Percentiles rank a stretch among this genome's conserved stretches.
Conservation (phyloP, 768 basidiomycete genomes). For the Pulveroboletus sp. region DNA sequence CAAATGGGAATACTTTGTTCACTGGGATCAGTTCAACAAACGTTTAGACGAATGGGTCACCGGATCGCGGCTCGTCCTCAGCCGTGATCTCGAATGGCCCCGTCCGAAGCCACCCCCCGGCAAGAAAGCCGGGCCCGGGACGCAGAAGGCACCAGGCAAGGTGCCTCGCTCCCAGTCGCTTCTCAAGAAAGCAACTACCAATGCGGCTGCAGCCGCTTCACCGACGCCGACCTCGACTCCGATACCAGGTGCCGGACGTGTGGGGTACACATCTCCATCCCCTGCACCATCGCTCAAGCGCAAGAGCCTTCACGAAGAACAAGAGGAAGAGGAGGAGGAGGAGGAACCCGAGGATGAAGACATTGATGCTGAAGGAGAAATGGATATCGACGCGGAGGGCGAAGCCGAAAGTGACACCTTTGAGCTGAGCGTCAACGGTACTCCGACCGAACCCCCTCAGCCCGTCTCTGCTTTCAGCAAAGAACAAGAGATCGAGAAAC, state of each 20-base stretch:
- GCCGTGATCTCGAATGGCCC: constrained; percentile 91
- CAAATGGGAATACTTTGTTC: constrained; percentile 92
- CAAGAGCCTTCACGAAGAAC: constrained; percentile 60
- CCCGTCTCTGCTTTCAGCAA: constrained; percentile 78
- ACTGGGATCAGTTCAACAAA: constrained; percentile 99
- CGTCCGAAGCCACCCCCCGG: constrained; percentile 69
- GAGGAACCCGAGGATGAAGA: constrained; percentile 44
- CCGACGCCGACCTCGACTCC: constrained; percentile 51
- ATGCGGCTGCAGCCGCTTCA: constrained; percentile 64
- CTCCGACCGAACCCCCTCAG: constrained; percentile 46
- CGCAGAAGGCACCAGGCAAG: constrained; percentile 59
- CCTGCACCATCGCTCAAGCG: constrained; percentile 63
- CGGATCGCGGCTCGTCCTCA: constrained; percentile 79
- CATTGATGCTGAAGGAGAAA: constrained; percentile 43
- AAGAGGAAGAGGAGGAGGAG: constrained; percentile 57
- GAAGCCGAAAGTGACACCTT: constrained; percentile 61
- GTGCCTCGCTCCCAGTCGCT: constrained; percentile 55
- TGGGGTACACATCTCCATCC: constrained; percentile 49
- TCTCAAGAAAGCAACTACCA: constrained; percentile 65
- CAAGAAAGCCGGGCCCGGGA: constrained; percentile 47
- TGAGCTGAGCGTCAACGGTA: constrained; percentile 51
- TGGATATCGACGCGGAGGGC: constrained; percentile 46
- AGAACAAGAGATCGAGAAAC: constrained; percentile 97
- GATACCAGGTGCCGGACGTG: constrained; percentile 30
- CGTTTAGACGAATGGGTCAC: constrained; percentile 97